phyloP scores from a whole-genome alignment of 179 eudicot genomes.

The Corrigiola litoralis region DNA sequence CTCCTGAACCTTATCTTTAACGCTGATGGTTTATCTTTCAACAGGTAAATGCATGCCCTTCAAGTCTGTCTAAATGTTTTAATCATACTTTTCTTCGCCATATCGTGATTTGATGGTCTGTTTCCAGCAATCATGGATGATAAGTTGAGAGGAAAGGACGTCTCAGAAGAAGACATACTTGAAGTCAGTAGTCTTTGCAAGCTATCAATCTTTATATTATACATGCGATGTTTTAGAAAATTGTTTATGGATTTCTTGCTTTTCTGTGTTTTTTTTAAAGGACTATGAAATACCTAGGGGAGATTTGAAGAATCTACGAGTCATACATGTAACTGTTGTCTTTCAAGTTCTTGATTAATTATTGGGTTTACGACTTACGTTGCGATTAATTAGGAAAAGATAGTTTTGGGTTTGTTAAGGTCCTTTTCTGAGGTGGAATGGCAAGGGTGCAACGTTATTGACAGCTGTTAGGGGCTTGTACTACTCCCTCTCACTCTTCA shows the following conservation, averaged over 20 bases:
- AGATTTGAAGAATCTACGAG: neutral
- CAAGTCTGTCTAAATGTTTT: constrained; percentile 31
- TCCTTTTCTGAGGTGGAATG: neutral
- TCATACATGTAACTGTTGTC: neutral
- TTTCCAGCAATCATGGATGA: constrained; percentile 94
- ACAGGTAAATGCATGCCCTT: constrained; percentile 40
- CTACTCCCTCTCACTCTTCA: neutral
- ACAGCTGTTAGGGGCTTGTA: too few species aligned
- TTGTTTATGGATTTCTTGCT: neutral
- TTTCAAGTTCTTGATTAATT: too few species aligned
- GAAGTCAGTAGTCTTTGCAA: constrained; percentile 55
- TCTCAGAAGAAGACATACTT: constrained; percentile 73
- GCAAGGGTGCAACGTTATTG: neutral
- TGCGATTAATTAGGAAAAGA: too few species aligned
- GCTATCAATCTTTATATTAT: constrained; percentile 7
- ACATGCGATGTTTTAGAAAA: neutral
- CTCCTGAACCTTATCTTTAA: constrained; percentile 3
- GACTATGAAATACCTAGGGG: too few species aligned
- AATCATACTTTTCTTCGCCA: constrained; percentile 33
- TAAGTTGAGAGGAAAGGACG: constrained; percentile 77
- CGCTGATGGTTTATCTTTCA: constrained; percentile 10
- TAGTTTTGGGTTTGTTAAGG: neutral
- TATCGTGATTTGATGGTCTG: constrained; percentile 48
- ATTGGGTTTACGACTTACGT: neutral
- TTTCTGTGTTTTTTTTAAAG: too few species aligned